Percentiles rank a stretch among this genome's conserved stretches.
These are phyloP conservation scores for Phytophthora crassamura DNA, from an alignment of 352 stramenopile genomes.

Conservation along the genomic window DNA sequence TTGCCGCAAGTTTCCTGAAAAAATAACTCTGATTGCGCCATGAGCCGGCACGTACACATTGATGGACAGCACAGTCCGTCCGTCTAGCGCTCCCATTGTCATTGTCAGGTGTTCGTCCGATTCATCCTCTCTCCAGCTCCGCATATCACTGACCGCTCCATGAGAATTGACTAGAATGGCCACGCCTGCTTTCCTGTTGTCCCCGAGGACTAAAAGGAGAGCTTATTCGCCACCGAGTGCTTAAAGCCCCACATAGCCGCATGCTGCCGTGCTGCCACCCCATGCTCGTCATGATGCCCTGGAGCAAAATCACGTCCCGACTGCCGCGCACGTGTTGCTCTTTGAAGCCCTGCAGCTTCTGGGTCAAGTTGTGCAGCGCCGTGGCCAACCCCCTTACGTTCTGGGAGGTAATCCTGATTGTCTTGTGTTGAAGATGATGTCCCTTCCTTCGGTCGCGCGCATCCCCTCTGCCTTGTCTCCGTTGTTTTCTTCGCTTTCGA, in stretches of 20 bases:
- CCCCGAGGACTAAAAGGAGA: conserved; percentile 9
- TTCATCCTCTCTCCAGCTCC: not conserved
- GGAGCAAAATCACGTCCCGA: conserved; percentile 9
- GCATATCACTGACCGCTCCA: not conserved
- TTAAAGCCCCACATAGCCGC: conserved; percentile 20
- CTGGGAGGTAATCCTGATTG: not conserved
- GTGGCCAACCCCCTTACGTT: conserved; percentile 10
- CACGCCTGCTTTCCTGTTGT: not conserved
- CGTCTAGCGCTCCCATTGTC: not conserved
- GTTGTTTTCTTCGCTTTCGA: no score
- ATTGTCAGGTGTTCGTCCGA: conserved; percentile 11
- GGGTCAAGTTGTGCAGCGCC: not conserved
- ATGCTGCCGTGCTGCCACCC: not conserved
- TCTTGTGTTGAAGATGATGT: conserved; percentile 8
- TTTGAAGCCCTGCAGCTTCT: conserved; percentile 5
- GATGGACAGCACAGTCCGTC: not conserved
- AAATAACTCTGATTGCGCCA: not conserved
- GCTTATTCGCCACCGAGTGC: not conserved
- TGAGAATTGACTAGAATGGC: conserved; percentile 18
- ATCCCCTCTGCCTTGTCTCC: no score
- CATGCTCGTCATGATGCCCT: conserved; percentile 11
- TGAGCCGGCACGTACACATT: conserved; percentile 9
- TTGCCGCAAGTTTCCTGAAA: not conserved
- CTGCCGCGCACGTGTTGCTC: conserved; percentile 1
- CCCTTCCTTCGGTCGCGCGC: no score